These are phyloP conservation scores for Tylopilus subfusipes DNA, from an alignment of 768 basidiomycete genomes.

Conservation along the genomic window DNA sequence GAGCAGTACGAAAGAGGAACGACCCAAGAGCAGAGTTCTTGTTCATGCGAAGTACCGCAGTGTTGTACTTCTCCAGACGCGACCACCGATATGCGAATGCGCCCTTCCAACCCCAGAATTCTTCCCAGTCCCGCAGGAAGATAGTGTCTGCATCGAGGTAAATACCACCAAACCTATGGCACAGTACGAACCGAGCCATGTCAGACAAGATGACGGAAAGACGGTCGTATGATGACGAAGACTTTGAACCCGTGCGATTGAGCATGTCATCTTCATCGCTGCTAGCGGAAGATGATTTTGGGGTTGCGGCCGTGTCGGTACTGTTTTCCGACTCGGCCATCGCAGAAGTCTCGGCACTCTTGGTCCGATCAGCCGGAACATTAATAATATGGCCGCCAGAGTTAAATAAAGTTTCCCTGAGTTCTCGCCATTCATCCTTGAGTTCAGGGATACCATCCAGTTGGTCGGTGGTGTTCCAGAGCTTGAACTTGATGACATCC, in stretches of 20 bases:
- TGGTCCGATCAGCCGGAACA: slow-evolving; percentile 46
- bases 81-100: slow-evolving; percentile 98
- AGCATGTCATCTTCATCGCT: slow-evolving; percentile 49
- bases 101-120: slow-evolving; percentile 94
- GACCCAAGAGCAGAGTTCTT: slow-evolving; percentile 88
- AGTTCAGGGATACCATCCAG: slow-evolving; percentile 89
- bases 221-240: slow-evolving; percentile 82
- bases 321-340: slow-evolving; percentile 20
- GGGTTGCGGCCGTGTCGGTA: slow-evolving; percentile 14
- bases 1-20: slow-evolving; percentile 90
- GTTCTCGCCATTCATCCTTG: slow-evolving; percentile 82
- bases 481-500: slow-evolving; percentile 88
- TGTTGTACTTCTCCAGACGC: slow-evolving; percentile 89
- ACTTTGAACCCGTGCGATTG: slow-evolving; percentile 87
- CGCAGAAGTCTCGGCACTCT: slow-evolving; percentile 22
- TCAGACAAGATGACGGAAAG: slow-evolving; percentile 93
- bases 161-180: slow-evolving; percentile 93
- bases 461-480: slow-evolving; percentile 99
- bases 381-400: slow-evolving; percentile 76
- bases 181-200: slow-evolving; percentile 96
- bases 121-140: slow-evolving; percentile 96
- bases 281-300: slow-evolving; percentile 22
- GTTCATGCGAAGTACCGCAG: slow-evolving; percentile 92
- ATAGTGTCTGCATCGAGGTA: slow-evolving; percentile 98
- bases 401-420: slow-evolving; percentile 77